Percentiles rank a stretch among this genome's conserved stretches.
phyloP scores from a whole-genome alignment of 2,329 filamentous ascomycete genomes.

The Cladosporium velox region DNA sequence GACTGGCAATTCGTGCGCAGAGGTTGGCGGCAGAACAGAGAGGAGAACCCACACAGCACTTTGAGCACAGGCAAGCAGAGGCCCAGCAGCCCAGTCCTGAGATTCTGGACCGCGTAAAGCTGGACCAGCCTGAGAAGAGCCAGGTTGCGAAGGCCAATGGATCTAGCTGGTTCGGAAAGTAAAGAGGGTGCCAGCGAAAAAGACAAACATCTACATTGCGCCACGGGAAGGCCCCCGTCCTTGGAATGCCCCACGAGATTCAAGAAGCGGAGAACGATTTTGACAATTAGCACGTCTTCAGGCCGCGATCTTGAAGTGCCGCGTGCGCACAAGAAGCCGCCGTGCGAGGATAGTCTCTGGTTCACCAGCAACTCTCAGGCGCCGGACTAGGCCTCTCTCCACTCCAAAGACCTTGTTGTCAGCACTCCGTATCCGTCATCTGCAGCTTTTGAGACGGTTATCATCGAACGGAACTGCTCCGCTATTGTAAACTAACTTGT shows the following conservation, averaged over 20 bases:
- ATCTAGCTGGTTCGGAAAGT: slow-evolving; percentile 22
- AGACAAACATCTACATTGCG: background rate
- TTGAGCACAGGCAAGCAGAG: slow-evolving; percentile 30
- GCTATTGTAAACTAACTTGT: background rate
- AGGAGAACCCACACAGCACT: slow-evolving; percentile 31
- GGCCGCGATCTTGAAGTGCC: background rate
- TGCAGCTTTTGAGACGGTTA: background rate
- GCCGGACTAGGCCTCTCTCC: background rate
- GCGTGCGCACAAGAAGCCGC: background rate
- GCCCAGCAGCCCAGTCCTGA: slow-evolving; percentile 27
- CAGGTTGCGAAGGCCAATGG: slow-evolving; percentile 25
- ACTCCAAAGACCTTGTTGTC: background rate
- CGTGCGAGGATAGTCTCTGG: background rate
- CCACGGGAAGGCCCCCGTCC: background rate
- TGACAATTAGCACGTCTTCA: background rate
- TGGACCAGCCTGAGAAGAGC: slow-evolving; percentile 29
- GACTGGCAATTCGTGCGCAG: slow-evolving; percentile 49
- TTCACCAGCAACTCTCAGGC: background rate
- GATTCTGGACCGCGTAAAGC: slow-evolving; percentile 30
- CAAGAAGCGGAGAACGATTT: background rate
- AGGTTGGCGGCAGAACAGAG: slow-evolving; percentile 46
- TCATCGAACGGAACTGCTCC: background rate
- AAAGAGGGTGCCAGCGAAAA: background rate
- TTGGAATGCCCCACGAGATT: background rate
- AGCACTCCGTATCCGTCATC: background rate